These are phyloP conservation scores for Citrus maxima DNA, from an alignment of 345 rosid species.

Conservation along the genomic window DNA sequence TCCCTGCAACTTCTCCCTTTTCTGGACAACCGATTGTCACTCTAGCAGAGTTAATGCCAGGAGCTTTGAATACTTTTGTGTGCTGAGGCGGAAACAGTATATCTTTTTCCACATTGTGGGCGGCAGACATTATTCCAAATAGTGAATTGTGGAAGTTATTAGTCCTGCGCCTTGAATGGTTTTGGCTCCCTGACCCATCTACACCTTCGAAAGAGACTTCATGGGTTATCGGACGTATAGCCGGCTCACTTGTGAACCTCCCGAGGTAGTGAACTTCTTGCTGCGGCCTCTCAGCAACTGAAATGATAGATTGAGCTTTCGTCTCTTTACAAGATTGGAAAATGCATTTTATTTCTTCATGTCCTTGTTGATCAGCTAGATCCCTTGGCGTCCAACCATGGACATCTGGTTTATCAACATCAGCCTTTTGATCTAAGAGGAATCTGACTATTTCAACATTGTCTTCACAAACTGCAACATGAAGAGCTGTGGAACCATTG, in stretches of 20 bases:
- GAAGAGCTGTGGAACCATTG: slow-evolving; percentile 74
- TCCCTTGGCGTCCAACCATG: slow-evolving; percentile 66
- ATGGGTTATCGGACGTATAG: slow-evolving; percentile 35
- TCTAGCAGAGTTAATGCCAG: slow-evolving; percentile 31
- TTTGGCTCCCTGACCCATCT: slow-evolving; percentile 45
- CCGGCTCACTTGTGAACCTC: slow-evolving; percentile 72
- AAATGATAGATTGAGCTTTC: slow-evolving; percentile 28
- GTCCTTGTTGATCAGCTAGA: slow-evolving; percentile 88
- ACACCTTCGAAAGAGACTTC: slow-evolving; percentile 26
- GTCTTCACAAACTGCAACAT: slow-evolving; percentile 74
- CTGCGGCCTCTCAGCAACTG: slow-evolving; percentile 51
- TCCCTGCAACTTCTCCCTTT: slow-evolving; percentile 43
- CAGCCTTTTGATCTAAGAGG: slow-evolving; percentile 66
- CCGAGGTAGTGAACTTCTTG: slow-evolving; percentile 44
- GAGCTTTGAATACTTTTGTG: not conserved
- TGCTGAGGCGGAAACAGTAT: slow-evolving; percentile 27
- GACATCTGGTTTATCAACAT: slow-evolving; percentile 54
- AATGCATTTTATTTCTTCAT: slow-evolving; percentile 59
- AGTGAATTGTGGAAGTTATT: slow-evolving; percentile 68
- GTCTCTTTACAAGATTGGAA: slow-evolving; percentile 40
- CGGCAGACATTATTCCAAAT: slow-evolving; percentile 69
- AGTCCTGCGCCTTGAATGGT: slow-evolving; percentile 53
- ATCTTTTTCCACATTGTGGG: slow-evolving; percentile 40
- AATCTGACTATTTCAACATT: slow-evolving; percentile 62
- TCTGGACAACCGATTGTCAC: slow-evolving; percentile 67